A percentile compares a stretch with the other conserved stretches of the same genome.
Conservation (phyloP, 495 filamentous ascomycete species). For the Aspergillus mulundensis region DNA sequence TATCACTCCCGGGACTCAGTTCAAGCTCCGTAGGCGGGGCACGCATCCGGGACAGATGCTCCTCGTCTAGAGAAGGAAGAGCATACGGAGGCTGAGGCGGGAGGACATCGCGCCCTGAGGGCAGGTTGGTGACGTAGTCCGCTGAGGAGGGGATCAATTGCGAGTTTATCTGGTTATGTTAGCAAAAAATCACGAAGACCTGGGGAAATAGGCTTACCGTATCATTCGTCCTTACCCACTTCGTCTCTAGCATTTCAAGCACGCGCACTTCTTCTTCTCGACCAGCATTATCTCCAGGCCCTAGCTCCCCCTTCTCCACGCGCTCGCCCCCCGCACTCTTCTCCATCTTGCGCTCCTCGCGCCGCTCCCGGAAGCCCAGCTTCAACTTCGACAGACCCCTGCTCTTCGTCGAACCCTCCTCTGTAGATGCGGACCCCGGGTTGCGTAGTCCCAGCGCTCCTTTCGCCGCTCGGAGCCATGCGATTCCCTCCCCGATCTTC, state of each 20-base stretch:
- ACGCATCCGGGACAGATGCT: conserved; percentile 49
- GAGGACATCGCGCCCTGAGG: conserved; percentile 85
- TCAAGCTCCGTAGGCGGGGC: conserved; percentile 39
- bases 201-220: conserved; percentile 55
- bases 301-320: conserved; percentile 56
- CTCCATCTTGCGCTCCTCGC: conserved; percentile 56
- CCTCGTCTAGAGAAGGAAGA: conserved; percentile 52
- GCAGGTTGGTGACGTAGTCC: conserved; percentile 69
- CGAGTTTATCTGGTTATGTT: conserved; percentile 61
- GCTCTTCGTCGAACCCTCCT: conserved; percentile 23
- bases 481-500: conserved; percentile 75
- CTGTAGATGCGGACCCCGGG: conserved; percentile 15
- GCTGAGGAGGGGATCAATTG: conserved; percentile 69
- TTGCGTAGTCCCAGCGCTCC: conserved; percentile 59
- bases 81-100: conserved; percentile 54
- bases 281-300: conserved; percentile 81
- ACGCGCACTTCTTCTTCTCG: conserved; percentile 79
- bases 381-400: conserved; percentile 45
- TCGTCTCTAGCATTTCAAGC: conserved; percentile 77
- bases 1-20: conserved; percentile 30
- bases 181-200: neutral
- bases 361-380: conserved; percentile 47
- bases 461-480: conserved; percentile 72
- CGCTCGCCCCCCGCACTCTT: conserved; percentile 60
- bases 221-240: conserved; percentile 92